Conservation (phyloP, 331 rosid species). For the Phaseolus coccineus region DNA sequence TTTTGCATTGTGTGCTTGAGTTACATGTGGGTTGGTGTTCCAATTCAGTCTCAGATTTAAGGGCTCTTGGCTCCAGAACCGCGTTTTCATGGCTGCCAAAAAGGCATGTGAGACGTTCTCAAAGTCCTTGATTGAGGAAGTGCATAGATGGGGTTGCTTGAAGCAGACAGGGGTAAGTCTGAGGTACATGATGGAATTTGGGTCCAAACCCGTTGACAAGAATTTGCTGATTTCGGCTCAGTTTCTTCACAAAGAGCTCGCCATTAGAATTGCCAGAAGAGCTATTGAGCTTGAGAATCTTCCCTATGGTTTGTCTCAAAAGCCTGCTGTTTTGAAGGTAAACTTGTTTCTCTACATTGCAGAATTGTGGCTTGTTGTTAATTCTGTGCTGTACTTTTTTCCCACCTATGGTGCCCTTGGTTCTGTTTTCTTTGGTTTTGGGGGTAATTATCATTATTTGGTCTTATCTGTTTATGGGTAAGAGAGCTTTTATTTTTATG, state of each 20-base stretch:
- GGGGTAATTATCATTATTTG: slow-evolving; percentile 19
- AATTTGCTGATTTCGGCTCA: slow-evolving; percentile 79
- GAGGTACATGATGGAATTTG: slow-evolving; percentile 93
- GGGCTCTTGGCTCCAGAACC: background rate
- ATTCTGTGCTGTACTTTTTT: background rate
- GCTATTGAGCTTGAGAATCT: slow-evolving; percentile 76
- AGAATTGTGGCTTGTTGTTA: background rate
- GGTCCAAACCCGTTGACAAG: slow-evolving; percentile 58
- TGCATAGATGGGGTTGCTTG: slow-evolving; percentile 81
- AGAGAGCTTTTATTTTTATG: background rate
- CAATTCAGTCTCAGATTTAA: slow-evolving; percentile 7
- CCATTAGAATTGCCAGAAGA: slow-evolving; percentile 86
- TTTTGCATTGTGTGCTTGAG: background rate
- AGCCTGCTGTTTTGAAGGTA: slow-evolving; percentile 84
- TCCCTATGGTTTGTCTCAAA: slow-evolving; percentile 79
- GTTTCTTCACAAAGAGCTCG: slow-evolving; percentile 89
- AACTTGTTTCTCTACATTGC: background rate
- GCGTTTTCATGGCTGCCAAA: slow-evolving; percentile 67
- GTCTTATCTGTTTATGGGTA: slow-evolving; percentile 11
- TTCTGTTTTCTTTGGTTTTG: background rate
- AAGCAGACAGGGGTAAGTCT: slow-evolving; percentile 89
- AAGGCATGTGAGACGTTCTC: slow-evolving; percentile 68
- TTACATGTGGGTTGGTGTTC: slow-evolving; percentile 16
- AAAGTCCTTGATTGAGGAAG: slow-evolving; percentile 72
- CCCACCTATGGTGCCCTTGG: background rate